Conservation (phyloP, 805 yeast genomes). For the Pichia membranifaciens region DNA sequence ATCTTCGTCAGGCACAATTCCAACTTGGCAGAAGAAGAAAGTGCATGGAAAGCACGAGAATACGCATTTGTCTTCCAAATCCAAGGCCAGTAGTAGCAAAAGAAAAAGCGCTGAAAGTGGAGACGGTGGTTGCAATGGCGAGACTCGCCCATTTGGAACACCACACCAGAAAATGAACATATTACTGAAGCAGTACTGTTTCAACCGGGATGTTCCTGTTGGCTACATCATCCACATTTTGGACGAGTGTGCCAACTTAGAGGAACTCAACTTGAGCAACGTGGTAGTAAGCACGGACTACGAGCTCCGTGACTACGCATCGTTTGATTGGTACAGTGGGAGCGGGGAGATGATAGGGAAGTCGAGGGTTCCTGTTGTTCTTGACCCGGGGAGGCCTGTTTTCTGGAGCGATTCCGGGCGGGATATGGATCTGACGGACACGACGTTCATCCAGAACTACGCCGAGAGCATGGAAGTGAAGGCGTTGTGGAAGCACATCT, state of each 20-base stretch:
- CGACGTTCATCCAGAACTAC: constrained; percentile 29
- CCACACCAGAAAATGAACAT: constrained; percentile 59
- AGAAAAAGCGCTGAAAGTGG: background rate
- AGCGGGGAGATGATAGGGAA: constrained; percentile 19
- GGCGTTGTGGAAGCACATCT: constrained; percentile 31
- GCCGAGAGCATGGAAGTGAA: constrained; percentile 36
- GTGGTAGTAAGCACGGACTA: constrained; percentile 66
- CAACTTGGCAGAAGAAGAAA: background rate
- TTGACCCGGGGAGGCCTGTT: constrained; percentile 16
- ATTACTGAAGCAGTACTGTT: constrained; percentile 55
- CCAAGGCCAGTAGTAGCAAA: background rate
- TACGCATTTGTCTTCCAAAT: background rate
- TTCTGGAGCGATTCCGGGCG: constrained; percentile 30
- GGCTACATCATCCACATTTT: constrained; percentile 69
- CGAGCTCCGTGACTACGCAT: constrained; percentile 36
- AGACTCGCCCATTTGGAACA: constrained; percentile 29
- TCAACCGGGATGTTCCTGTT: constrained; percentile 70
- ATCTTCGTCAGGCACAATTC: background rate
- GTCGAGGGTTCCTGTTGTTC: constrained; percentile 10
- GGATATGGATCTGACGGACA: constrained; percentile 28
- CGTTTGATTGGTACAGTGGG: constrained; percentile 31
- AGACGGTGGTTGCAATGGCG: background rate
- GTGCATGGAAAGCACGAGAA: background rate
- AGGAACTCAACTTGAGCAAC: constrained; percentile 50
- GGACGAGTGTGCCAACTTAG: constrained; percentile 59